phyloP scores from a whole-genome alignment of 768 basidiomycete genomes.

The Holtermannia corniformis region DNA sequence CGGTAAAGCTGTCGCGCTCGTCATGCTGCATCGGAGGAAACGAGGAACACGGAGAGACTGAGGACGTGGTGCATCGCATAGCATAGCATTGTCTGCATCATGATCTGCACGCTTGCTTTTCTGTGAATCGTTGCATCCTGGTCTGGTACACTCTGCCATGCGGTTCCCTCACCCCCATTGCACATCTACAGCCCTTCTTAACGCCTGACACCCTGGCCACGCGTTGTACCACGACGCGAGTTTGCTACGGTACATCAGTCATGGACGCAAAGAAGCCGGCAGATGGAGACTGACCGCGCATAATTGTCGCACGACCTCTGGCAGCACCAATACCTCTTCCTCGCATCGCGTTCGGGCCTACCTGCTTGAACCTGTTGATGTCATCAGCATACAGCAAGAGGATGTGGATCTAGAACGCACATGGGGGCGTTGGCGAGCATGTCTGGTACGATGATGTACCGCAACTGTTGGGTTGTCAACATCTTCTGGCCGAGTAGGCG shows the following conservation, averaged over 20 bases:
- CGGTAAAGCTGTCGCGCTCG: conserved; percentile 21
- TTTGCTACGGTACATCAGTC: conserved; percentile 15
- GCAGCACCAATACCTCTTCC: conserved; percentile 99
- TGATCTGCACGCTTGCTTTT: background rate
- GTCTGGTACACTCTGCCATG: background rate
- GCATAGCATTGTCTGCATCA: background rate
- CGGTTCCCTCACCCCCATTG: conserved; percentile 1
- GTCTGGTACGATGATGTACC: conserved; percentile 98
- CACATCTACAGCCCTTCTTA: conserved; percentile 6
- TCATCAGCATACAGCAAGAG: background rate
- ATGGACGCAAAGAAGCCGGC: conserved; percentile 1
- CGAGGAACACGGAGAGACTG: conserved; percentile 4
- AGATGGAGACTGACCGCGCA: conserved; percentile 63
- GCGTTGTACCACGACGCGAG: conserved; percentile 33
- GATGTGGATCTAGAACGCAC: conserved; percentile 47
- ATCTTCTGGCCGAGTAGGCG: background rate
- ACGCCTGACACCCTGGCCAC: conserved; percentile 36
- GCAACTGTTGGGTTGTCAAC: conserved; percentile 13
- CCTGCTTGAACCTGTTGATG: conserved; percentile 86
- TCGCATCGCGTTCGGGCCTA: conserved; percentile 95
- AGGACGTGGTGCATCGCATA: background rate
- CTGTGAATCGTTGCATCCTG: background rate
- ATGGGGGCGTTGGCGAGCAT: conserved; percentile 99
- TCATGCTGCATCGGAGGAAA: conserved; percentile 36
- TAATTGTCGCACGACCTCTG: conserved; percentile 95